phyloP scores from a whole-genome alignment of 257 asterid species.

The Solanum stenotomum region DNA sequence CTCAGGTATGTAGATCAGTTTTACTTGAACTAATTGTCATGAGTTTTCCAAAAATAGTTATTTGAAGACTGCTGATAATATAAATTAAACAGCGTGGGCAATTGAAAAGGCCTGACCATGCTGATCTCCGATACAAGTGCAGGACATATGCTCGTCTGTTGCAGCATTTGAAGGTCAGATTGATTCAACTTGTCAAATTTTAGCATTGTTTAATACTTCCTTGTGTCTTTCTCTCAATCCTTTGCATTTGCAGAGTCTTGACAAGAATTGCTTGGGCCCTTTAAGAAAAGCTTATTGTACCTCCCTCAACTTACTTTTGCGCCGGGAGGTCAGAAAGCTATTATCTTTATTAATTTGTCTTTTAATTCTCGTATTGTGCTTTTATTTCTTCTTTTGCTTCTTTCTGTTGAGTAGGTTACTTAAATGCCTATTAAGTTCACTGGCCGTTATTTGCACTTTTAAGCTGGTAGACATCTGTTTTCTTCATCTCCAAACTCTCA shows the following conservation, averaged over 20 bases:
- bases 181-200: not conserved
- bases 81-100: slow-evolving; percentile 75
- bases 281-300: slow-evolving; percentile 93
- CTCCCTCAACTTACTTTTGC: slow-evolving; percentile 84
- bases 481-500: not conserved
- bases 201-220: slow-evolving; percentile 3
- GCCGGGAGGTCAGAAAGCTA: slow-evolving; percentile 71
- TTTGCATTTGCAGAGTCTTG: slow-evolving; percentile 64
- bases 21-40: not conserved
- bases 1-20: slow-evolving; percentile 53
- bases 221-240: slow-evolving; percentile 4
- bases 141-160: slow-evolving; percentile 97
- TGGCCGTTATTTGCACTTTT: not conserved
- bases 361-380: not conserved
- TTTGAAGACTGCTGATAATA: slow-evolving; percentile 8
- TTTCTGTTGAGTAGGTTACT: not conserved
- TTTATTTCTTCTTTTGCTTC: not conserved
- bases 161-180: slow-evolving; percentile 86
- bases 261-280: slow-evolving; percentile 69
- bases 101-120: slow-evolving; percentile 95
- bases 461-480: not conserved
- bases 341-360: slow-evolving; percentile 13
- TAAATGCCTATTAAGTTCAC: not conserved
- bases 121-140: slow-evolving; percentile 90
- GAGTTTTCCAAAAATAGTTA: slow-evolving; percentile 7